Evolutionary conservation across 2,329 filamentous ascomycete species (phyloP), one percentile per base, ranked within the genome.

Genomic region (Aspergillus fijiensis): DNA sequence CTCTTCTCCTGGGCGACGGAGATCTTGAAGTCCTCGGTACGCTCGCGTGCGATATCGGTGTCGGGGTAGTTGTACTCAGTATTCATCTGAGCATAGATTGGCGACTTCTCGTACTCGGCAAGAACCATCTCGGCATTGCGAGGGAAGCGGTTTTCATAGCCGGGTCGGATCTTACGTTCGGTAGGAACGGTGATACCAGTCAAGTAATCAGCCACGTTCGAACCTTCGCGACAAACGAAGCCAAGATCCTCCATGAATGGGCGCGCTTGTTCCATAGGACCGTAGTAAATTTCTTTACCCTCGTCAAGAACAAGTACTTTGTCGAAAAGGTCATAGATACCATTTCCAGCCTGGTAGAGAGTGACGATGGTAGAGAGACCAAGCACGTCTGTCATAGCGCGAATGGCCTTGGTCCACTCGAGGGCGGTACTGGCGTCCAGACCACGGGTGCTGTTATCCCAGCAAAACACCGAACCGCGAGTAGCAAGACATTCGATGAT

Each of bases 301-400:
- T 85, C 82, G 51, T 90, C 87, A 3, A 90, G 80, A 9, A 90
- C 82, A 0, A 90, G 78, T 0, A 89, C 87, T 68, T 90, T 90
- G 70, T 90, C 87, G 69, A 90, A 90, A 0, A 87, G 79, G 27
- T 88, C 78, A 70, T 89, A 89, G 60, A 90, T 89, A 25, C 83
- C 85, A 58, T 90, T 88, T 5, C 86, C 86, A 3, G 88, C 88
- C 69, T 90, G 88, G 69, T 91, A 90, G 0, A 89, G 77, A 0
- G 86, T 88, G 12, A 88, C 85, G 51, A 89, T 84, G 0, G 85
- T 83, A 0, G 85, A 77, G 4, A 88, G 75, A 0, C 85, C 84
- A 4, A 85, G 75, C 1, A 87, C 80, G 62, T 89, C 85, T 0
- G 87, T 89, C 81, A 89, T 79, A 5, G 84, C 82, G 7, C 87